Evolutionary conservation across 2,329 filamentous ascomycete species (phyloP).

Genomic region (Fusarium circinatum): DNA sequence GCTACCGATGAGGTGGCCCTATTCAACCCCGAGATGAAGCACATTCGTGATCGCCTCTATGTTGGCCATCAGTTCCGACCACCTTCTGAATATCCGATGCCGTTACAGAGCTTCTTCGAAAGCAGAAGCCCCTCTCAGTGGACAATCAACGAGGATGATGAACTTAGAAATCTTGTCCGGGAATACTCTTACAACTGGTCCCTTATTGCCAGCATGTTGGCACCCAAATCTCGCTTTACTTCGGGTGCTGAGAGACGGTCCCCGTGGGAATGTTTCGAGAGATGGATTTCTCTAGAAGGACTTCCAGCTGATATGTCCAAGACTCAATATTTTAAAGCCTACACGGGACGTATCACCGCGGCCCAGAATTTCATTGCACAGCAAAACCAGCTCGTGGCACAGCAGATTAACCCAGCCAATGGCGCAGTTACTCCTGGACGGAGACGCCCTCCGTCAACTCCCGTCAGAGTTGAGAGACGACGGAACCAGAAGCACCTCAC

Average conservation of each 20-base stretch:
- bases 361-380: conserved; percentile 66
- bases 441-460: conserved; percentile 76
- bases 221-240: conserved; percentile 78
- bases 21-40: conserved; percentile 89
- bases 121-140: conserved; percentile 88
- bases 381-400: conserved; percentile 61
- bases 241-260: conserved; percentile 90
- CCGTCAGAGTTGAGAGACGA: conserved; percentile 85
- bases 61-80: conserved; percentile 93
- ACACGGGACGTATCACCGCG: conserved; percentile 68
- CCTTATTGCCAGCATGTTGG: conserved; percentile 84
- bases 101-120: conserved; percentile 89
- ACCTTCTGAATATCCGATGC: conserved; percentile 92
- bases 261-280: conserved; percentile 98
- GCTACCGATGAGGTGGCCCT: conserved; percentile 82
- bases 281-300: conserved; percentile 93
- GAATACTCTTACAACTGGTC: conserved; percentile 99
- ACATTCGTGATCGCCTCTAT: conserved; percentile 88
- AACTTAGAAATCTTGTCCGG: conserved; percentile 83
- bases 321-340: conserved; percentile 90
- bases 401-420: conserved; percentile 60
- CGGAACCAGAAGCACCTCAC: conserved; percentile 88
- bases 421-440: conserved; percentile 54
- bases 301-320: conserved; percentile 93
- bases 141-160: conserved; percentile 90